Conservation (phyloP, 1,284 basidiomycete species). For the Pyrrhoderma lamaoense region DNA sequence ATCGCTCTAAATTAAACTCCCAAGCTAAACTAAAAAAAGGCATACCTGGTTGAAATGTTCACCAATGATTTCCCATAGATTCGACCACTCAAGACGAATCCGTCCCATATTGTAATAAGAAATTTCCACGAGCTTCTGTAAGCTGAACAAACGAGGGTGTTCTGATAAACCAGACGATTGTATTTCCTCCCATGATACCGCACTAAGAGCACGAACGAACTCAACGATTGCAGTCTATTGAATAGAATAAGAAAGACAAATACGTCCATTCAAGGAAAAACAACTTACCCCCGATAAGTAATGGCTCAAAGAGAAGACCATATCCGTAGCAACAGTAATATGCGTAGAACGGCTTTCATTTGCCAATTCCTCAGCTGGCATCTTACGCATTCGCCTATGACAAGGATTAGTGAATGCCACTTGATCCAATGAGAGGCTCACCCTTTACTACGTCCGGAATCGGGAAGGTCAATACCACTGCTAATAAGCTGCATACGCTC, state of each 20-base stretch:
- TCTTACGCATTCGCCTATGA: conserved; percentile 43
- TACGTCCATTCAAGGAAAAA: too few species aligned
- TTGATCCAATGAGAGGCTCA: conserved; percentile 29
- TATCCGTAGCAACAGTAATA: conserved; percentile 97
- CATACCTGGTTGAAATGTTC: conserved; percentile 97
- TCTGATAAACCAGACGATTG: conserved; percentile 92
- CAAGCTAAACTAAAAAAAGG: conserved; percentile 7
- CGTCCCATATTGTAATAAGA: conserved; percentile 99
- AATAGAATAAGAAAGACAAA: conserved; percentile 15
- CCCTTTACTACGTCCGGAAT: conserved; percentile 68
- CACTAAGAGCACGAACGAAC: conserved; percentile 93
- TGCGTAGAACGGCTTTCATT: conserved; percentile 96
- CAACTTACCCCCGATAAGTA: conserved; percentile 83
- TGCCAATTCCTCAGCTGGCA: conserved; percentile 89
- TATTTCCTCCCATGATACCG: conserved; percentile 99
- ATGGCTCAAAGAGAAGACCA: conserved; percentile 96
- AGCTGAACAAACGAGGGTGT: conserved; percentile 91
- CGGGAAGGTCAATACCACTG: conserved; percentile 77
- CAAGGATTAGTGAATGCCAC: conserved; percentile 14
- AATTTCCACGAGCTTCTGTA: conserved; percentile 98
- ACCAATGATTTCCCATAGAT: conserved; percentile 96
- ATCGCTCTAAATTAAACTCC: conserved; percentile 1
- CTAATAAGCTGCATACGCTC: conserved; percentile 97
- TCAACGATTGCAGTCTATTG: conserved; percentile 91
- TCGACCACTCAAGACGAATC: conserved; percentile 98